Base-by-base conservation (phyloP, 805 yeast genomes). In the Spencermartinsiella europaea region DNA sequence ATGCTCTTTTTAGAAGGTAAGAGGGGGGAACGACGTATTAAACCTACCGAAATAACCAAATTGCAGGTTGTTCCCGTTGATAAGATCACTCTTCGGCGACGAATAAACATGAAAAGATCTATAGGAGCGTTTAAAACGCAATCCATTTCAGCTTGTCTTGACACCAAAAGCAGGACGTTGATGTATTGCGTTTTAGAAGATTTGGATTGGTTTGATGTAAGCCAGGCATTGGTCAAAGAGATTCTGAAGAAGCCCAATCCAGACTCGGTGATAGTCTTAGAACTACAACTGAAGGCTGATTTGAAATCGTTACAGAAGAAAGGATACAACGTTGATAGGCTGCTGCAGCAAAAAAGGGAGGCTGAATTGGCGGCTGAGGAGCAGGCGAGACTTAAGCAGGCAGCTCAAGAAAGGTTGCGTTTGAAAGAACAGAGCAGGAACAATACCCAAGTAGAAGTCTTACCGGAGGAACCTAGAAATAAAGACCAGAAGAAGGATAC, bases 181-280 rank as follows among this genome's bases (percentile, higher is more conserved):
- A 44, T 66, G 5, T 55, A 53, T 28, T 40, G 64, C 2, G 21
- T 38, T 15, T n/a, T 40, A 25, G 33, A 43, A 10, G 31, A 37
- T 16, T 43, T 60, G 35, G 68, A 66, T 33, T 69, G 70, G 69
- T 67, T 62, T 42, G 68, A 66, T 46, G 59, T 68, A 1, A 61
- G 67, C 5, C 61, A 57, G 31, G 59, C 68, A 2, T 48, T 68
- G 17, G 54, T 62, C 5, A 58, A 59, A 21, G 38, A 45, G 2
- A 39, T 64, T 3, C 52, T 66, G 3, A 47, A 49, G 22, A 38
- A 54, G 21, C 70, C 71, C 1, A 63, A 59, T 16, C 70, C 70
- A 3, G 73, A 68, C 31, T 57, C 66, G 1, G 66, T 61, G 3
- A 57, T 69, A 19, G 63, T 68, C 4, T 46, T 68, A 8, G 72